A percentile compares a stretch with the other conserved stretches of the same genome.
phyloP scores from a whole-genome alignment of 495 filamentous ascomycete species.

The Diplogelasinospora grovesii region DNA sequence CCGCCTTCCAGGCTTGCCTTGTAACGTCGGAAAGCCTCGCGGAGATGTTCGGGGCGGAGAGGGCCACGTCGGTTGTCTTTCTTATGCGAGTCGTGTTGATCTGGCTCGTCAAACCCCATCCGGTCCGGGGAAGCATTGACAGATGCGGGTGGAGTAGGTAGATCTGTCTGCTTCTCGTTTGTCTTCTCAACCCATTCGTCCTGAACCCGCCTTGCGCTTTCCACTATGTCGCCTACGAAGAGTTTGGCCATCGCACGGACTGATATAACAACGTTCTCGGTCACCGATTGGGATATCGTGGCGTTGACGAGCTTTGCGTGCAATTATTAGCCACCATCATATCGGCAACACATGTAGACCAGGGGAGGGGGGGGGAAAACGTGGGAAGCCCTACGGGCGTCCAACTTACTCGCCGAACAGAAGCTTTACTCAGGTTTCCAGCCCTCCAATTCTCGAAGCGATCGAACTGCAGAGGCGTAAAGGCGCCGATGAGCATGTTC shows the following conservation, averaged over 20 bases:
- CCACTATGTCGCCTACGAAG: conserved; percentile 77
- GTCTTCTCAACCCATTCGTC: conserved; percentile 61
- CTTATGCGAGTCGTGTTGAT: conserved; percentile 22
- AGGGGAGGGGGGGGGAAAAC: too few relatives aligned
- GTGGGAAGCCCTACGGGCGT: too few relatives aligned
- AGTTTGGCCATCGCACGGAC: conserved; percentile 78
- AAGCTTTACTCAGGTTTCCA: conserved; percentile 49
- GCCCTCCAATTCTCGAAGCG: conserved; percentile 71
- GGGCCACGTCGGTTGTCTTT: conserved; percentile 48
- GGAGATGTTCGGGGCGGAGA: conserved; percentile 72
- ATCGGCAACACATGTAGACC: background rate
- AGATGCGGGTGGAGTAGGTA: conserved; percentile 26
- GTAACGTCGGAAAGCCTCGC: conserved; percentile 70
- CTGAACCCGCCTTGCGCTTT: conserved; percentile 72
- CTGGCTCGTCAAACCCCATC: conserved; percentile 9
- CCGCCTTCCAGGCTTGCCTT: conserved; percentile 64
- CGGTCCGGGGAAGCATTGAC: conserved; percentile 9
- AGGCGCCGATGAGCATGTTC: conserved; percentile 58
- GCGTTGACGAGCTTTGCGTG: conserved; percentile 78
- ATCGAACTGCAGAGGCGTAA: conserved; percentile 59
- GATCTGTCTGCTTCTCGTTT: conserved; percentile 41
- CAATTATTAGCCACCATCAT: conserved; percentile 15
- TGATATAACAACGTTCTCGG: conserved; percentile 67
- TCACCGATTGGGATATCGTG: conserved; percentile 81
- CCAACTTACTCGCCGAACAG: conserved; percentile 36